A percentile compares a stretch with the other conserved stretches of the same genome.
These are phyloP conservation scores for Acacia confusa DNA, from an alignment of 306 rosid species.

Conservation along the genomic window DNA sequence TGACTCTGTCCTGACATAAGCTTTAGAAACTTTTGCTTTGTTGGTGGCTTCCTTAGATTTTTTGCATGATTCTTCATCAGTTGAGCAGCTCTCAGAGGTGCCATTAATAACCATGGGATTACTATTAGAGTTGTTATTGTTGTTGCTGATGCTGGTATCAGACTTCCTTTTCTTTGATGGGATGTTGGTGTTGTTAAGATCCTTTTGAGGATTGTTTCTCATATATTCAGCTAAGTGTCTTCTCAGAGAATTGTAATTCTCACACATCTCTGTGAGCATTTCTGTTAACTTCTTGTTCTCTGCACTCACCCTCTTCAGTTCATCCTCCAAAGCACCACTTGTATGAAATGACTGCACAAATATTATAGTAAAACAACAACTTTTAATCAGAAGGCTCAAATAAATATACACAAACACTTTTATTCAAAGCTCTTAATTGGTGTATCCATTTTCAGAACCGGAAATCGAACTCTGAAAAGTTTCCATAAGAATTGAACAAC, in stretches of 20 bases:
- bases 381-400: background rate
- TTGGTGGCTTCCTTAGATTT: conserved; percentile 69
- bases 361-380: background rate
- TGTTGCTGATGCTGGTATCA: conserved; percentile 51
- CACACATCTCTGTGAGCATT: conserved; percentile 81
- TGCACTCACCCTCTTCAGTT: conserved; percentile 71
- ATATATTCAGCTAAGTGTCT: conserved; percentile 67
- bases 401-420: background rate
- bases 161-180: conserved; percentile 85
- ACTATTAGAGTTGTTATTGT: conserved; percentile 37
- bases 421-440: background rate
- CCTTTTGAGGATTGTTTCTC: conserved; percentile 73
- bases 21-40: conserved; percentile 66
- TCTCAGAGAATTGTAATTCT: conserved; percentile 72
- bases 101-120: conserved; percentile 50
- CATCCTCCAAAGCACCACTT: conserved; percentile 61
- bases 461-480: background rate
- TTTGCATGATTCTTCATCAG: conserved; percentile 85
- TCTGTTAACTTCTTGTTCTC: conserved; percentile 90
- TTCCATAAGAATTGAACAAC: background rate
- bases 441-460: background rate
- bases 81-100: conserved; percentile 86
- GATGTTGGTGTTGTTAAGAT: conserved; percentile 29
- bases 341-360: conserved; percentile 47
- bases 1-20: conserved; percentile 67